These are phyloP conservation scores for Picea abies DNA, from an alignment of 83 land plant genomes.

Conservation along the genomic window DNA sequence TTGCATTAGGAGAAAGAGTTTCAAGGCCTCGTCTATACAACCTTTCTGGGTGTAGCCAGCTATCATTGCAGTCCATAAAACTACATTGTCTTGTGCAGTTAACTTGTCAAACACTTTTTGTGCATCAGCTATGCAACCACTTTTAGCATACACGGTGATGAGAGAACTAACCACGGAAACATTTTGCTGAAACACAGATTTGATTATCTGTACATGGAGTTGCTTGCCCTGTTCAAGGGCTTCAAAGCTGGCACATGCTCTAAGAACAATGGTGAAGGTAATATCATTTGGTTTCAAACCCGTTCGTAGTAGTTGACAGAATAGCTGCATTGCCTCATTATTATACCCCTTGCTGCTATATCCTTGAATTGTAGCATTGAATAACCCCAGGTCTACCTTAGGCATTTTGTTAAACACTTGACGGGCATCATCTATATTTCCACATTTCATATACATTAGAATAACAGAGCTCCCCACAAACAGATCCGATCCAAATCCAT, in stretches of 20 bases:
- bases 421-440: background rate
- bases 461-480: constrained; percentile 19
- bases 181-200: constrained; percentile 11
- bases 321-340: constrained; percentile 11
- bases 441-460: constrained; percentile 20
- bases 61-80: constrained; percentile 24
- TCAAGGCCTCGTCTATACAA: constrained; percentile 14
- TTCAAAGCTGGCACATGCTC: too few species aligned
- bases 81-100: constrained; percentile 13
- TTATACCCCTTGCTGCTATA: background rate
- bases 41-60: constrained; percentile 25
- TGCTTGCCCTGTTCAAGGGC: constrained; percentile 13
- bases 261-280: constrained; percentile 6
- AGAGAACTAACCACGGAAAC: constrained; percentile 12
- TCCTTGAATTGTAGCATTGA: background rate
- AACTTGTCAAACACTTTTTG: constrained; percentile 13
- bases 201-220: constrained; percentile 21
- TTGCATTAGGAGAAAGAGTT: constrained; percentile 13
- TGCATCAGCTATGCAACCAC: constrained; percentile 17
- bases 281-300: constrained; percentile 15
- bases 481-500: constrained; percentile 15
- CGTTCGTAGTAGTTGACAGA: background rate
- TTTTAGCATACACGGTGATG: constrained; percentile 17
- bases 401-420: background rate
- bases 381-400: background rate